phyloP scores from a whole-genome alignment of 306 rosid genomes.

The Lotus japonicus region DNA sequence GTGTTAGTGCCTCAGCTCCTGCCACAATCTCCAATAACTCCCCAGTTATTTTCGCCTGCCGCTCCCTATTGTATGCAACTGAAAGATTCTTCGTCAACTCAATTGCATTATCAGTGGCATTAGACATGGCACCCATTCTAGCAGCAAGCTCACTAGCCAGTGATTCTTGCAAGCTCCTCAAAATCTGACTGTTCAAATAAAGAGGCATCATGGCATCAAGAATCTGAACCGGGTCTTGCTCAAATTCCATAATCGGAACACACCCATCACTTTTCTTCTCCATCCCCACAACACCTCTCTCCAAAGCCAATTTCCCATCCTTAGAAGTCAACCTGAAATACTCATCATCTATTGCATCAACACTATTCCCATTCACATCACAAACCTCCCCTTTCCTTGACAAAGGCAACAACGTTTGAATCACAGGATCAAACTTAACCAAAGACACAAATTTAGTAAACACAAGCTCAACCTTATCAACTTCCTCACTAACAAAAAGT shows the following conservation, averaged over 20 bases:
- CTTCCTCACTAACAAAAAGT: slow-evolving; percentile 61
- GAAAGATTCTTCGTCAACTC: slow-evolving; percentile 60
- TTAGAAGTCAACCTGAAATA: slow-evolving; percentile 60
- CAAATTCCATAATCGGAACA: slow-evolving; percentile 48
- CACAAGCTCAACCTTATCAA: slow-evolving; percentile 74
- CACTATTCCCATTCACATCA: slow-evolving; percentile 49
- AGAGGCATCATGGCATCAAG: slow-evolving; percentile 87
- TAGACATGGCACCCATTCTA: slow-evolving; percentile 76
- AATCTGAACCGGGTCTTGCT: slow-evolving; percentile 83
- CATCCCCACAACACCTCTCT: slow-evolving; percentile 35
- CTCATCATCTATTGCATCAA: slow-evolving; percentile 57
- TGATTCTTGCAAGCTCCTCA: slow-evolving; percentile 77
- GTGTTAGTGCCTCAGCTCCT: slow-evolving; percentile 61
- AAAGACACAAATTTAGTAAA: slow-evolving; percentile 59
- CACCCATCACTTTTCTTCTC: slow-evolving; percentile 18
- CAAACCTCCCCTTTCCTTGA: slow-evolving; percentile 36
- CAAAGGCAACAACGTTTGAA: slow-evolving; percentile 66
- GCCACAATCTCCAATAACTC: slow-evolving; percentile 83
- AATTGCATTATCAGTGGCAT: slow-evolving; percentile 67
- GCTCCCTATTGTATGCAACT: slow-evolving; percentile 39
- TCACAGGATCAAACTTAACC: slow-evolving; percentile 55
- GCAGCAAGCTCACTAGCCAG: slow-evolving; percentile 82
- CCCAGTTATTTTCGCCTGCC: slow-evolving; percentile 76
- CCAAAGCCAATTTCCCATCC: slow-evolving; percentile 55
- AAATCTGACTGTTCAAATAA: slow-evolving; percentile 66